phyloP scores from a whole-genome alignment of 2,329 filamentous ascomycete genomes.

The Fusarium sterilihyphosum region DNA sequence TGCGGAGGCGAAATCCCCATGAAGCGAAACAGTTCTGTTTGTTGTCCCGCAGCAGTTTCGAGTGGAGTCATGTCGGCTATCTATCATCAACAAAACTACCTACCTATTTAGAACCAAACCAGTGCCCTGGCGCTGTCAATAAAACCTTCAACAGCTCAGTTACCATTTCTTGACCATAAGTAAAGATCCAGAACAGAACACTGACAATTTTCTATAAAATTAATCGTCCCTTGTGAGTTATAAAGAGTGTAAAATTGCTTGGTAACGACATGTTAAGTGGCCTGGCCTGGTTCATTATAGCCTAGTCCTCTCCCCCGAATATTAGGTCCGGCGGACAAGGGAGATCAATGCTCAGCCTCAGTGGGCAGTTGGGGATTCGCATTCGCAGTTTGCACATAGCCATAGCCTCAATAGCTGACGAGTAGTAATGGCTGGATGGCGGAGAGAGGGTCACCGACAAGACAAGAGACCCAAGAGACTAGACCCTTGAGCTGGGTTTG shows the following conservation, averaged over 20 bases:
- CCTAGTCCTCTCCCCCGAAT: background rate
- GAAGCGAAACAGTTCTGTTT: background rate
- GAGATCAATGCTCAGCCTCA: slow-evolving; percentile 5
- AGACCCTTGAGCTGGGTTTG: background rate
- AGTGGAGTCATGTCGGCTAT: background rate
- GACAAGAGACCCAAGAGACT: background rate
- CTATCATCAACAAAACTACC: background rate
- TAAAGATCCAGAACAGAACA: background rate
- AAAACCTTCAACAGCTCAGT: slow-evolving; percentile 19
- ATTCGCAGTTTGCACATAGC: background rate
- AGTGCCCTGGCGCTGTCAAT: slow-evolving; percentile 19
- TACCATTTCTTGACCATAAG: slow-evolving; percentile 1
- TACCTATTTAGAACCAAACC: slow-evolving; percentile 1
- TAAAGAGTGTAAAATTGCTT: background rate
- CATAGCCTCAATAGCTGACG: slow-evolving; percentile 35
- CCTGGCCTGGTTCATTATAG: background rate
- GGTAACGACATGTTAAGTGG: background rate
- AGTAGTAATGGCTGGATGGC: slow-evolving; percentile 6
- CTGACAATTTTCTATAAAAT: background rate
- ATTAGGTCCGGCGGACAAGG: background rate
- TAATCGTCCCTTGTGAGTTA: background rate
- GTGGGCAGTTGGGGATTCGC: slow-evolving; percentile 6
- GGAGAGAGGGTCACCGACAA: background rate
- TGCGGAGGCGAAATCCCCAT: background rate
- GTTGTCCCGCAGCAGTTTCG: background rate